Percentiles rank a stretch among this genome's conserved stretches.
Evolutionary conservation across 2,329 filamentous ascomycete genomes (phyloP).

Genomic region (Ascocoryne sarcoides): DNA sequence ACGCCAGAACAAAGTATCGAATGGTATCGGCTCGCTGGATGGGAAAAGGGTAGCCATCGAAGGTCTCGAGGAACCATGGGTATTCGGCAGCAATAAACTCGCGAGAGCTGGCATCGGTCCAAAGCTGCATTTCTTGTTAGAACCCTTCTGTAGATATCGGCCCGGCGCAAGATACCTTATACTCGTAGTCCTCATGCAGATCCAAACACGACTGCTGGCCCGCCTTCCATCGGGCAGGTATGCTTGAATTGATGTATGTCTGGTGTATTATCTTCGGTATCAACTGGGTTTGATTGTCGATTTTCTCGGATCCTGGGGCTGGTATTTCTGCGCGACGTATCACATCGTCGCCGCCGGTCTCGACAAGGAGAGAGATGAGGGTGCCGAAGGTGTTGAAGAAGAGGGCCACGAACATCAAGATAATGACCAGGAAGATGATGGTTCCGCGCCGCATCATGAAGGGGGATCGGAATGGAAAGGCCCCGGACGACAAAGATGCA

Average conservation of each 20-base stretch:
- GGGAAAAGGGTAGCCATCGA: slow-evolving; percentile 63
- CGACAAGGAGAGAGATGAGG: slow-evolving; percentile 59
- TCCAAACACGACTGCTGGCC: slow-evolving; percentile 60
- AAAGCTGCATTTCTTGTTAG: slow-evolving; percentile 43
- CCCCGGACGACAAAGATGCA: not conserved
- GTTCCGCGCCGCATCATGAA: slow-evolving; percentile 28
- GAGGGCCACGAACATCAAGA: slow-evolving; percentile 53
- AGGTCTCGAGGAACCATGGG: slow-evolving; percentile 68
- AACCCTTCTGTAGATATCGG: not conserved
- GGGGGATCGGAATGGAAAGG: not conserved
- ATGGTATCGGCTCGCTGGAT: slow-evolving; percentile 74
- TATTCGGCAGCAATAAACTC: slow-evolving; percentile 68
- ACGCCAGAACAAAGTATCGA: slow-evolving; percentile 68
- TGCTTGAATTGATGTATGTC: slow-evolving; percentile 62
- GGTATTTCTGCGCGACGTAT: slow-evolving; percentile 60
- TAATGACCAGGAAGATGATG: slow-evolving; percentile 39
- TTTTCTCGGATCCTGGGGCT: slow-evolving; percentile 51
- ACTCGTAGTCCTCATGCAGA: slow-evolving; percentile 63
- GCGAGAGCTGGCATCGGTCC: slow-evolving; percentile 62
- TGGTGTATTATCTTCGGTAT: slow-evolving; percentile 75
- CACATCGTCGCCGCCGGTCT: slow-evolving; percentile 57
- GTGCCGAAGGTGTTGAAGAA: slow-evolving; percentile 62
- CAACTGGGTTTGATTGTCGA: slow-evolving; percentile 46
- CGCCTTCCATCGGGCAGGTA: slow-evolving; percentile 56
- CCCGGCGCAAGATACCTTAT: slow-evolving; percentile 42